phyloP scores from a whole-genome alignment of 2,329 filamentous ascomycete species.

The Clarireedia monteithiana region DNA sequence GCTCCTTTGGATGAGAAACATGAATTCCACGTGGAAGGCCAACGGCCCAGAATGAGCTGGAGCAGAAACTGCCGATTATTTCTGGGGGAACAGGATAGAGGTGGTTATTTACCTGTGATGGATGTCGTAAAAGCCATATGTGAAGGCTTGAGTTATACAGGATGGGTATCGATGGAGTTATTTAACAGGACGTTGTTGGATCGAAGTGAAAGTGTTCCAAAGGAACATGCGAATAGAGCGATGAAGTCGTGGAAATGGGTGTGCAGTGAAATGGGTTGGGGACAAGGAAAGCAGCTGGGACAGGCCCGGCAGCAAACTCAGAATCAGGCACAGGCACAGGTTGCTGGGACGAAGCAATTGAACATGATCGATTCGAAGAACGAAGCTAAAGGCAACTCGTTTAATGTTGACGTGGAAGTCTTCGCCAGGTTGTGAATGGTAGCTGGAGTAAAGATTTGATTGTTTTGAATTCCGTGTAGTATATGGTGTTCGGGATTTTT shows the following conservation, averaged over 20 bases:
- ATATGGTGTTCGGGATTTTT: neutral
- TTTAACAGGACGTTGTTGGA: slow-evolving; percentile 37
- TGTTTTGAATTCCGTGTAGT: no score
- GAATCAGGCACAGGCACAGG: no score
- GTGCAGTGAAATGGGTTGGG: slow-evolving; percentile 2
- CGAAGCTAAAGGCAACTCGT: no score
- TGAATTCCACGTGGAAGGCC: slow-evolving; percentile 47
- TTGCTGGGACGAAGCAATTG: neutral
- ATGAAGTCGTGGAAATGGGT: slow-evolving; percentile 37
- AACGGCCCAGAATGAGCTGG: slow-evolving; percentile 67
- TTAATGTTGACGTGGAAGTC: neutral
- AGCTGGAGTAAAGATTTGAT: no score
- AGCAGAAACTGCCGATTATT: slow-evolving; percentile 66
- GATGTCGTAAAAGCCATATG: slow-evolving; percentile 46
- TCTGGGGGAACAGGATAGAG: slow-evolving; percentile 36
- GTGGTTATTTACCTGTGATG: slow-evolving; percentile 51
- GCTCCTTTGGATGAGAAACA: slow-evolving; percentile 50
- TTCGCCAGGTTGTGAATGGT: slow-evolving; percentile 1
- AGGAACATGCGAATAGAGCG: slow-evolving; percentile 44
- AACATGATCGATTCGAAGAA: no score
- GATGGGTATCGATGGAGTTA: slow-evolving; percentile 52
- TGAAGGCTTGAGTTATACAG: slow-evolving; percentile 46
- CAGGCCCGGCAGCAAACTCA: neutral
- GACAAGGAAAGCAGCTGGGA: neutral
- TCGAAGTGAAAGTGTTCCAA: slow-evolving; percentile 36